Evolutionary conservation across 1,139 yeast genomes (phyloP).

Genomic region (Kodamaea plutei): DNA sequence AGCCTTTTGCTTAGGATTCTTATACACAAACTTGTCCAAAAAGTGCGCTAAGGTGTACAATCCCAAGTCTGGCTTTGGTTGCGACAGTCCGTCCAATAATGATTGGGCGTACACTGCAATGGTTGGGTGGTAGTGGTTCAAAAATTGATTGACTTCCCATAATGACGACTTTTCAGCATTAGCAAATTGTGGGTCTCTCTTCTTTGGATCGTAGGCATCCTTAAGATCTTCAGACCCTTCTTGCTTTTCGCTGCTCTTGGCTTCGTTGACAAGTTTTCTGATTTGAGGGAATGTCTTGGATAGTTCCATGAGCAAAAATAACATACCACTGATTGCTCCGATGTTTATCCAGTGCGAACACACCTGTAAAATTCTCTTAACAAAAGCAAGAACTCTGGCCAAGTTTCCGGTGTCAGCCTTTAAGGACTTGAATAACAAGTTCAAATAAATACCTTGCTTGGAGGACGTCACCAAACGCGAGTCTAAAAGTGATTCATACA

Average conservation of each 20-base stretch:
- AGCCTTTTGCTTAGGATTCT: conserved; percentile 80
- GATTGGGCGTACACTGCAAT: conserved; percentile 76
- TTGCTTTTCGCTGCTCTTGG: conserved; percentile 17
- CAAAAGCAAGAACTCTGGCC: conserved; percentile 79
- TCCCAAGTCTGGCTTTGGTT: conserved; percentile 82
- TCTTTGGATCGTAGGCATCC: conserved; percentile 69
- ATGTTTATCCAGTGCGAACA: conserved; percentile 82
- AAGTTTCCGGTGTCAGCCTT: conserved; percentile 59
- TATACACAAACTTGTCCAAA: conserved; percentile 92
- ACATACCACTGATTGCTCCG: conserved; percentile 90
- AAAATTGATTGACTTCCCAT: conserved; percentile 79
- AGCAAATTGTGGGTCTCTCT: conserved; percentile 87
- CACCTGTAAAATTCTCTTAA: conserved; percentile 83
- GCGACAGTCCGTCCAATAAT: conserved; percentile 41
- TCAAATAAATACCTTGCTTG: conserved; percentile 84
- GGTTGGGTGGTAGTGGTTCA: conserved; percentile 89
- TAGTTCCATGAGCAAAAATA: conserved; percentile 70
- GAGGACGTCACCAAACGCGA: conserved; percentile 79
- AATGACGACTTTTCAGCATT: conserved; percentile 75
- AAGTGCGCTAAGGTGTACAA: conserved; percentile 84
- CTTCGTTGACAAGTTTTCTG: conserved; percentile 29
- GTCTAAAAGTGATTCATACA: conserved; percentile 87
- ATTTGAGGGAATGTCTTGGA: conserved; percentile 41
- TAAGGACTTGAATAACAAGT: conserved; percentile 77
- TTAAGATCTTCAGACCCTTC: conserved; percentile 8